Percentiles rank a stretch among this genome's conserved stretches.
phyloP scores from a whole-genome alignment of 2,329 filamentous ascomycete genomes.

The Aciculosporium take region DNA sequence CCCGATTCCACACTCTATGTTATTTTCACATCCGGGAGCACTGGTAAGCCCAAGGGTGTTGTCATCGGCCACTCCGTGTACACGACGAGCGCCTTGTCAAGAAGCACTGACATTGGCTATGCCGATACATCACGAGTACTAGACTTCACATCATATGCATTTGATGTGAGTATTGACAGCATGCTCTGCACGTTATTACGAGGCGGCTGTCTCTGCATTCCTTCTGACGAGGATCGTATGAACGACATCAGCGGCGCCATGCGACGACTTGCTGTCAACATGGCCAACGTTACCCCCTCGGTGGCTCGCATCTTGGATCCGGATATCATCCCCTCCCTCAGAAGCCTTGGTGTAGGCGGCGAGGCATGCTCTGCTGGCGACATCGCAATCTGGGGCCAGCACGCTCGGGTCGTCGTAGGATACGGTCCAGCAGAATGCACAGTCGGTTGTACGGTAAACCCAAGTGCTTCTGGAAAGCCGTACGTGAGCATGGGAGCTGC shows the following conservation, averaged over 20 bases:
- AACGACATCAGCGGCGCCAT: slow-evolving; percentile 30
- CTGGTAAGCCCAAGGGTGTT: slow-evolving; percentile 14
- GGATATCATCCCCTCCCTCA: neutral
- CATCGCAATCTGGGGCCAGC: slow-evolving; percentile 1
- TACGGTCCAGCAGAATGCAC: slow-evolving; percentile 2
- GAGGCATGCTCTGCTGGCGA: slow-evolving; percentile 3
- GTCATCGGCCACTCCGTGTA: slow-evolving; percentile 9
- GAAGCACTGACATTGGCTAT: neutral
- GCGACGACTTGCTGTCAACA: slow-evolving; percentile 24
- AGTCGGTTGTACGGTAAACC: neutral
- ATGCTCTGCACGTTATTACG: slow-evolving; percentile 4
- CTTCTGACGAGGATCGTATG: slow-evolving; percentile 25
- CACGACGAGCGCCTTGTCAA: slow-evolving; percentile 1
- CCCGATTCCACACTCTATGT: neutral
- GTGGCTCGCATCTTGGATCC: slow-evolving; percentile 1
- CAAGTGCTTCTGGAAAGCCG: neutral
- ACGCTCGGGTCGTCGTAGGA: slow-evolving; percentile 1
- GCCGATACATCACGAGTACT: slow-evolving; percentile 4
- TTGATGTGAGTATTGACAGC: slow-evolving; percentile 5
- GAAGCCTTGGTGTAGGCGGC: slow-evolving; percentile 1
- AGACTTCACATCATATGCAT: slow-evolving; percentile 8
- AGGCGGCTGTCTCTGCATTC: slow-evolving; percentile 8
- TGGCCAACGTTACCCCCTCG: slow-evolving; percentile 29
- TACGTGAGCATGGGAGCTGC: slow-evolving; percentile 1
- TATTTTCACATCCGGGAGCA: slow-evolving; percentile 3